Conservation (phyloP, 139 green algal genomes). For the Chlamydomonas incerta region DNA sequence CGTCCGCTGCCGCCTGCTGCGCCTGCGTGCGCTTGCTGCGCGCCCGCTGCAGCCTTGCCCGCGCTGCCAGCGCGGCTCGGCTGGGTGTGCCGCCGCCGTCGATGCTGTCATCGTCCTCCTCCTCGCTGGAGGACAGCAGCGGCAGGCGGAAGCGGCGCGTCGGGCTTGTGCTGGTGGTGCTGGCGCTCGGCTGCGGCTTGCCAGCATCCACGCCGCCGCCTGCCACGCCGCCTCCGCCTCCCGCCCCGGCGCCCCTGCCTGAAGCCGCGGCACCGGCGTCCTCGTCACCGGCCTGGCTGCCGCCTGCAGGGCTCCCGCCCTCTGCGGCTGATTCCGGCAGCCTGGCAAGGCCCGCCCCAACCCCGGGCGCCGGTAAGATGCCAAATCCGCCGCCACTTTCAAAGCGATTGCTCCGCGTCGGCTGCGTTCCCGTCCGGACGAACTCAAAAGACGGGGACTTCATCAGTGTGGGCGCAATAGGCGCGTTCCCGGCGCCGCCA, state of each 20-base stretch:
- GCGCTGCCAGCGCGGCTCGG: neutral
- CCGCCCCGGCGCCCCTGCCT: too few relatives aligned
- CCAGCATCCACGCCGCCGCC: too few relatives aligned
- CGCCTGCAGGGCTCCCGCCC: too few relatives aligned
- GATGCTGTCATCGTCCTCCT: neutral
- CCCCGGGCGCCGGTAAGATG: neutral
- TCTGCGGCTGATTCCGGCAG: neutral
- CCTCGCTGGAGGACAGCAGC: neutral
- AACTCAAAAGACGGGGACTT: constrained; percentile 18
- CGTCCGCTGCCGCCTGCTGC: too few relatives aligned
- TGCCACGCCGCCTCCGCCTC: neutral
- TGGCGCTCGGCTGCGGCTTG: neutral
- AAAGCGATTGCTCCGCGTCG: neutral
- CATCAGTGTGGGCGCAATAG: too few relatives aligned
- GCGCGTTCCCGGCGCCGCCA: too few relatives aligned
- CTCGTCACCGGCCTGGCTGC: neutral
- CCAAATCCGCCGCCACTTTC: neutral
- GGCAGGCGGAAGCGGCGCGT: constrained; percentile 4
- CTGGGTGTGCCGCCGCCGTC: neutral
- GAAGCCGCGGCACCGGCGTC: neutral
- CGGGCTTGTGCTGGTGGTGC: neutral
- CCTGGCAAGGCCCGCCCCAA: neutral
- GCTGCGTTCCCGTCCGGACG: neutral
- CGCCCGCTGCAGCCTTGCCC: neutral
- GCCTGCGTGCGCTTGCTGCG: neutral